Base-by-base conservation (phyloP, 257 asterid species). In the Anisodus tanguticus region DNA sequence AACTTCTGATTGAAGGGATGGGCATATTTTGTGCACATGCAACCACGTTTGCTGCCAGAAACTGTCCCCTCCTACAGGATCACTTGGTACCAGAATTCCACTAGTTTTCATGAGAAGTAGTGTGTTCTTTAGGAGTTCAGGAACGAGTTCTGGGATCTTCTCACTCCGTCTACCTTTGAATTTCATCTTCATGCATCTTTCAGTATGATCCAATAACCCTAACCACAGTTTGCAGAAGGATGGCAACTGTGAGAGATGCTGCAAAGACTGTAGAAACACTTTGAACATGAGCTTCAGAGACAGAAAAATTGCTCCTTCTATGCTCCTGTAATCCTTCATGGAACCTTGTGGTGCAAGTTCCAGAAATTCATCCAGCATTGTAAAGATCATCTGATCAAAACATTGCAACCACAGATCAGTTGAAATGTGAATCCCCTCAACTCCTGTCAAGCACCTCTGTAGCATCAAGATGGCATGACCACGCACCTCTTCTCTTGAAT, bases 21-120 rank as follows among this genome's bases (percentile, higher is more conserved):
- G 97, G 60, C 90, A 88, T 37, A 96, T 90, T 71, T 90, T 92
- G 15, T 92, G 88, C 78, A 92, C 94, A 64, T 90, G 97, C 88
- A 88, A 79, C 99, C 99, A 96, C 16, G 98, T 96, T 51, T 89
- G 90, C 69, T 93, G 89, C 98, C 99, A 96, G 80, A 96, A 87
- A 89, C 92, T 92, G 87, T 91, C 95, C 66, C 91, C 94, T 11
- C 88, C 97, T 5, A 84, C 86, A 5, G 92, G 89, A 87, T 91
- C 91, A 19, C 87, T 84, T 1, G 95, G 98, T 22, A 90, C 90
- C 26, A 95, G 98, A 60, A 94, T 86, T 69, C 97, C 91, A 47
- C 87, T 90, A 0, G 91, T 79, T 87, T 95, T 95, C 98, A 95
- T 91, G 84, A 94, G 90, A 31, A 93, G 90, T 69, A 95, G 86